Conservation (phyloP, 441 rosid species). For the Bruguiera hainesii region DNA sequence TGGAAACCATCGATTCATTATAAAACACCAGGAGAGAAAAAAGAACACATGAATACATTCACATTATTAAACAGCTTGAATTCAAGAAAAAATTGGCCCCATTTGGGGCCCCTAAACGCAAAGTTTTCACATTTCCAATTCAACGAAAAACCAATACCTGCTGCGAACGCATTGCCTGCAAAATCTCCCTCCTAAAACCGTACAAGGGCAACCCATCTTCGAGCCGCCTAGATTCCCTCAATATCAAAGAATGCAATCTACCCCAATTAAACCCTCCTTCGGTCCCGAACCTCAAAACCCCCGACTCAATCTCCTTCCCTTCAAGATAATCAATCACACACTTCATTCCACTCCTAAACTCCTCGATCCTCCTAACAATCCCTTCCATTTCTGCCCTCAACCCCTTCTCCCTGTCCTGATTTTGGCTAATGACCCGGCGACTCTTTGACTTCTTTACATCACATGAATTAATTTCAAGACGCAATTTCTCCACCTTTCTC, state of each 20-base stretch:
- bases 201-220: conserved; percentile 24
- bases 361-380: conserved; percentile 14
- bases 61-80: too few relatives aligned
- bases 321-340: conserved; percentile 18
- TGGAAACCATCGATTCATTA: too few relatives aligned
- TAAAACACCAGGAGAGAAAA: too few relatives aligned
- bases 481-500: not conserved
- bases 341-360: conserved; percentile 16
- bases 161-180: conserved; percentile 15
- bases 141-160: conserved; percentile 9
- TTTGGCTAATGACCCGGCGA: not conserved
- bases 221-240: conserved; percentile 21
- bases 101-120: too few relatives aligned
- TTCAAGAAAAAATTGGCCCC: too few relatives aligned
- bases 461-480: conserved; percentile 1
- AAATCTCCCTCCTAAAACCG: conserved; percentile 26
- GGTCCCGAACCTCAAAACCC: conserved; percentile 13
- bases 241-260: conserved; percentile 13
- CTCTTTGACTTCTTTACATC: not conserved
- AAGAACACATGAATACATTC: too few relatives aligned
- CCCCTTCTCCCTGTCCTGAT: not conserved
- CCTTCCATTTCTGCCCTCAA: conserved; percentile 14
- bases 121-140: too few relatives aligned
- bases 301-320: conserved; percentile 9
- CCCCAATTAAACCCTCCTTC: conserved; percentile 9